A percentile compares a stretch with the other conserved stretches of the same genome.
Evolutionary conservation across 2,329 filamentous ascomycete genomes (phyloP).

Genomic region (Emmonsia crescens): DNA sequence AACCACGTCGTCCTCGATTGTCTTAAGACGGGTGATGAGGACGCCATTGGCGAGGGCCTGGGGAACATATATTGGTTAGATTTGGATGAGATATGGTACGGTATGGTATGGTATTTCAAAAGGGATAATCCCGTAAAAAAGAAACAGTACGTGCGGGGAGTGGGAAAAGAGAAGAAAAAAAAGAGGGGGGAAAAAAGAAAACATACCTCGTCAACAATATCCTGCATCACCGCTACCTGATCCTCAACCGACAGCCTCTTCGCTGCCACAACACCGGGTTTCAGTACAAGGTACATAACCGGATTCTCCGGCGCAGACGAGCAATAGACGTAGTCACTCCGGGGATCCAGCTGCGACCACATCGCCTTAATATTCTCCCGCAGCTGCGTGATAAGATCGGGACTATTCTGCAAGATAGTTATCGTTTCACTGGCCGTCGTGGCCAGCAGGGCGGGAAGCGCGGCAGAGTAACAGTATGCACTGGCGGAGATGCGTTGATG

Average conservation of each 20-base stretch:
- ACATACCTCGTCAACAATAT: conserved; percentile 90
- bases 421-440: conserved; percentile 94
- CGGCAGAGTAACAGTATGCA: conserved; percentile 92
- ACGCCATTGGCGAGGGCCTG: conserved; percentile 80
- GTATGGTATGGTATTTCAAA: neutral
- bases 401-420: conserved; percentile 72
- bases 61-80: neutral
- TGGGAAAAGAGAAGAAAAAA: neutral
- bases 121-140: neutral
- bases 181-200: neutral
- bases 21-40: conserved; percentile 77
- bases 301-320: conserved; percentile 78
- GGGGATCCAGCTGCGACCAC: conserved; percentile 76
- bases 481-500: conserved; percentile 90
- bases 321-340: conserved; percentile 85
- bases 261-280: conserved; percentile 65
- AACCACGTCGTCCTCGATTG: conserved; percentile 54
- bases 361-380: conserved; percentile 80
- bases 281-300: conserved; percentile 70
- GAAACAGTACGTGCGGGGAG: no score
- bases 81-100: neutral
- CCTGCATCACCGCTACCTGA: conserved; percentile 74
- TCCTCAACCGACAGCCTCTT: conserved; percentile 60
- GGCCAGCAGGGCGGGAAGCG: conserved; percentile 82
- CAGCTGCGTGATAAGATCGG: conserved; percentile 66